A percentile compares a stretch with the other conserved stretches of the same genome.
These are phyloP conservation scores for Penicillium crustosum DNA, from an alignment of 2,329 filamentous ascomycete species.

Conservation along the genomic window DNA sequence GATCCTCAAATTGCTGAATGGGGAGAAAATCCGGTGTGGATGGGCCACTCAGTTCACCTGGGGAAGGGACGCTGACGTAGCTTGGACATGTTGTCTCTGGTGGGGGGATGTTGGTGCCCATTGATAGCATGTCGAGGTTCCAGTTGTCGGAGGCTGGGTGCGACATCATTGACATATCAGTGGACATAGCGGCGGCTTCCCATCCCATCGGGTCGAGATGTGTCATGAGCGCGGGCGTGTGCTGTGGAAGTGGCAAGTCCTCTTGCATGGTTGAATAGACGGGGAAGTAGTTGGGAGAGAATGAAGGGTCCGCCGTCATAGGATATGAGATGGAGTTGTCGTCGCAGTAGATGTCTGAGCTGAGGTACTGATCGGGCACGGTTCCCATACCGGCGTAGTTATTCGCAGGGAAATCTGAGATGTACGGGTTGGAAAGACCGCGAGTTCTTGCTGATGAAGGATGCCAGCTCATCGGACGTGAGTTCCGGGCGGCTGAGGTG, in stretches of 20 bases:
- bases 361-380: conserved; percentile 20
- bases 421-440: conserved; percentile 28
- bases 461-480: conserved; percentile 74
- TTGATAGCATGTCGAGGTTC: conserved; percentile 35
- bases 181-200: conserved; percentile 19
- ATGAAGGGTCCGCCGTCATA: conserved; percentile 20
- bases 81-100: conserved; percentile 32
- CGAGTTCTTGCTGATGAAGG: conserved; percentile 54
- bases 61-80: conserved; percentile 39
- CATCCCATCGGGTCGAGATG: conserved; percentile 31
- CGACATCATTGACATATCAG: conserved; percentile 22
- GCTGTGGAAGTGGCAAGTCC: conserved; percentile 23
- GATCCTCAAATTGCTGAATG: conserved; percentile 35
- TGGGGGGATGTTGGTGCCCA: conserved; percentile 34
- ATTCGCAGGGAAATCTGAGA: conserved; percentile 20
- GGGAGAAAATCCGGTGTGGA: conserved; percentile 42
- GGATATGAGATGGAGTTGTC: conserved; percentile 27
- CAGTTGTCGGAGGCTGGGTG: conserved; percentile 33
- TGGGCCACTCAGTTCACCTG: conserved; percentile 36
- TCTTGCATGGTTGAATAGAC: conserved; percentile 23
- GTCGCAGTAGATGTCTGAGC: conserved; percentile 18
- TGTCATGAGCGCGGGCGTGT: conserved; percentile 23
- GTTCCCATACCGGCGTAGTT: conserved; percentile 22
- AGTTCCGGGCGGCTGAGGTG: conserved; percentile 40
- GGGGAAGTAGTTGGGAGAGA: conserved; percentile 24